Evolutionary conservation across 441 rosid species (phyloP).

Genomic region (Geranium incanum): DNA sequence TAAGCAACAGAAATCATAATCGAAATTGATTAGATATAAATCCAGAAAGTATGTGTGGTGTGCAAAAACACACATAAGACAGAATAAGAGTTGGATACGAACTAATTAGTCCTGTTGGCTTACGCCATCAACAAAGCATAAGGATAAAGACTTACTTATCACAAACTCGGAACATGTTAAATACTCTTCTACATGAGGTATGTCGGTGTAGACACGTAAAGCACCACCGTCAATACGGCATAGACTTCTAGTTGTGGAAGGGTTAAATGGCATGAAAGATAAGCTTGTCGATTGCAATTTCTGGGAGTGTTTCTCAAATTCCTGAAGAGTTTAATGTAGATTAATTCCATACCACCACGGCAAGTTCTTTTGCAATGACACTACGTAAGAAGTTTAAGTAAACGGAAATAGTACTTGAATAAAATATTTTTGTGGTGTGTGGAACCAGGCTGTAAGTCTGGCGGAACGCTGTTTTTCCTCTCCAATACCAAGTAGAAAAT

Average conservation of each 20-base stretch:
- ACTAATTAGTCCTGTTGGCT: neutral
- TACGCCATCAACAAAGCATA: constrained; percentile 9
- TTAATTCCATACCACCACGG: constrained; percentile 19
- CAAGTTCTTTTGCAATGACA: constrained; percentile 8
- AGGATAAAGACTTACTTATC: constrained; percentile 46
- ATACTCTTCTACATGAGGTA: constrained; percentile 78
- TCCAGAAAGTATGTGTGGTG: neutral
- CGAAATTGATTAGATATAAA: neutral
- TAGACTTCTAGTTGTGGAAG: constrained; percentile 37
- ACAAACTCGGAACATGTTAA: constrained; percentile 74
- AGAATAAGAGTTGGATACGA: neutral
- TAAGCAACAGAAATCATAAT: constrained; percentile 13
- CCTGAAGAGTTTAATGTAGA: constrained; percentile 38
- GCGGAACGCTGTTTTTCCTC: constrained; percentile 92
- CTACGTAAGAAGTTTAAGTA: neutral
- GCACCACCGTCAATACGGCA: constrained; percentile 38
- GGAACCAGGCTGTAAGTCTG: constrained; percentile 87
- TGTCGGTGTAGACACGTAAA: constrained; percentile 69
- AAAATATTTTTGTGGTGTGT: constrained; percentile 71
- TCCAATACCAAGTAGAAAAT: constrained; percentile 76
- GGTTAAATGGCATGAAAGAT: constrained; percentile 26
- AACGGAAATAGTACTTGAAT: constrained; percentile 44
- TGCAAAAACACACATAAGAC: constrained; percentile 7
- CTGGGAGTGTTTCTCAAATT: constrained; percentile 52
- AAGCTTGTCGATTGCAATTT: constrained; percentile 37